Evolutionary conservation across 306 rosid species (phyloP), one percentile per base, ranked within the genome.

Genomic region (Prunus davidiana): DNA sequence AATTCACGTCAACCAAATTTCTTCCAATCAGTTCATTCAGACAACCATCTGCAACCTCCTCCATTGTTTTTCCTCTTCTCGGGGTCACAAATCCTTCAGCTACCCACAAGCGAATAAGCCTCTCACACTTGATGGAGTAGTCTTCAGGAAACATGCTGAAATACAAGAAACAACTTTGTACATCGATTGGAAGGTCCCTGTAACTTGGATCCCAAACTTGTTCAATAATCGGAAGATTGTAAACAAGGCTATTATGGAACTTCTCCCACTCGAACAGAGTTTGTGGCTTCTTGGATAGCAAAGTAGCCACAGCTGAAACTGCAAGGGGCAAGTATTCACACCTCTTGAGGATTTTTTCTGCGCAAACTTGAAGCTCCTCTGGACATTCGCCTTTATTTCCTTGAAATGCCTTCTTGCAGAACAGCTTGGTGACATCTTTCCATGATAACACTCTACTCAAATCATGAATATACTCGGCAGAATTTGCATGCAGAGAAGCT

Each of bases 21-120:
- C 78, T 75, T 19, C 46, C 34, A 2, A 64, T 18, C 20, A 75
- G 64, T 20, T 75, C 49, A 52, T 19, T 19, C 19, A 70, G 63
- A 19, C 2, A 52, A 30, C 2, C 6, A 13, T 52, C 74, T 54
- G 49, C 74, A 51, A 7, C 62, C 10, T 30, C 28, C 63, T 70
- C 74, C 74, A 10, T 70, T 15, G 63, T 28, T 16, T 16, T 1
- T 30, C 63, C 30, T 2, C 16, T 2, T 52, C 6, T 5, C 1
- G 28, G 63, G 18, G 8, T 5, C 18, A 30, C 61, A 30, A 70
- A 70, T 19, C 74, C 74, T 32, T 70, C 63, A 9, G 63, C 74
- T 51, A 52, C 20, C 74, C 74, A 52, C 63, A 70, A 52, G 12
- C 63, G 63, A 63, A 75, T 75, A 15, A 75, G 61, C 71, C 51